phyloP scores from a whole-genome alignment of 1,139 yeast genomes.

The Yarrowia galli region DNA sequence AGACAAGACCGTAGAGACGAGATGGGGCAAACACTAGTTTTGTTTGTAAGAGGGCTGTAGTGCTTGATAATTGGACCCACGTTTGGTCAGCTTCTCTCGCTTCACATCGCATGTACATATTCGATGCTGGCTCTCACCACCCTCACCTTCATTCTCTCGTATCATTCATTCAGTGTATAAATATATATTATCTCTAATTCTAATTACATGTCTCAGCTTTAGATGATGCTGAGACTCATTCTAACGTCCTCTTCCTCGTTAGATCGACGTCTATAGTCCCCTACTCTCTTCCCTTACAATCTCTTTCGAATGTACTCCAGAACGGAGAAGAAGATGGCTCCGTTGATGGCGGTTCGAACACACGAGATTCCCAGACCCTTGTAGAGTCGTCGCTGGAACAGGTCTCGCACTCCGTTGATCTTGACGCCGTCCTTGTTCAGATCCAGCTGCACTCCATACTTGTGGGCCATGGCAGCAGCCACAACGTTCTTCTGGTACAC shows the following conservation, averaged over 20 bases:
- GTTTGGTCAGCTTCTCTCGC: background rate
- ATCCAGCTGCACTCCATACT: constrained; percentile 54
- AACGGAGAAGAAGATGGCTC: constrained; percentile 75
- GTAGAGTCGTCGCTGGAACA: constrained; percentile 59
- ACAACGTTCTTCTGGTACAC: constrained; percentile 77
- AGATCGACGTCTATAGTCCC: background rate
- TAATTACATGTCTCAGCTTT: constrained; percentile 12
- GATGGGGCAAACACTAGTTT: too few species aligned
- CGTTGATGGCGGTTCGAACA: constrained; percentile 71
- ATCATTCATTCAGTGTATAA: constrained; percentile 11
- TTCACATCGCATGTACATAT: background rate
- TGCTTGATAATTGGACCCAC: too few species aligned
- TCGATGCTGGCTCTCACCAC: background rate
- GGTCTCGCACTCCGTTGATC: constrained; percentile 42
- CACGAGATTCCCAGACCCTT: constrained; percentile 80
- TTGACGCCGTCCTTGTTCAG: constrained; percentile 48
- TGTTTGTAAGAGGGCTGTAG: too few species aligned
- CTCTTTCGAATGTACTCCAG: constrained; percentile 61
- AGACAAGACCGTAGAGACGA: too few species aligned
- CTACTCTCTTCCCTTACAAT: background rate
- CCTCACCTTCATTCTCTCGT: background rate
- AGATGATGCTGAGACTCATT: background rate
- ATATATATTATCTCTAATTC: constrained; percentile 26
- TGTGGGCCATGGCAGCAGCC: constrained; percentile 63
- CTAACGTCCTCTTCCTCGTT: background rate